Evolutionary conservation across 2,329 filamentous ascomycete species (phyloP), one percentile per base, ranked within the genome.

Genomic region (Fonsecaea pedrosoi): DNA sequence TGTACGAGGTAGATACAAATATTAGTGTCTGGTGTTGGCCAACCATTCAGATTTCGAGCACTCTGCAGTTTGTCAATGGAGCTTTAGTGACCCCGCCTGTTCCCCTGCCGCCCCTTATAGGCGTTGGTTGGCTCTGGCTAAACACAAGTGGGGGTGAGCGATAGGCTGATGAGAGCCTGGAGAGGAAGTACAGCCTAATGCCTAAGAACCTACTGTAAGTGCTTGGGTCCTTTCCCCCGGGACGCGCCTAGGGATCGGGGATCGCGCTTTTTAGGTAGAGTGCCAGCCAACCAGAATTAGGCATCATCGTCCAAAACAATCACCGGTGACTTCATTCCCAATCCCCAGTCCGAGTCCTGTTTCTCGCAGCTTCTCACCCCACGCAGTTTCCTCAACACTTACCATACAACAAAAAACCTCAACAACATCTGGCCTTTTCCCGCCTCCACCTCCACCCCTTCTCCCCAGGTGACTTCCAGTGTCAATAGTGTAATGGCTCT

Each of bases 321-420:
- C 45, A 50, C 21, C 21, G 12, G 45, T 50, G 45, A 50, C 45
- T 50, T 50, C 45, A 50, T 50, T 50, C 6, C 45, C 40, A 30
- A 30, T 25, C 18, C 45, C 45, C 45, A 50, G 45, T 30, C 45
- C 4, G 10, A 12, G 45, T 30, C 45, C 4, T 7, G 6, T 25
- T 10, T 50, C 45, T 50, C 45, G 45, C 21, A 50, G 45, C 45
- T 50, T 50, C 45, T 50, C 45, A 25, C 45, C 45, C 45, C 45
- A 50, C 45, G 45, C 21, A 50, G 45, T 25, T 50, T 50, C 9
- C 45, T 50, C 45, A 50, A 50, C 45, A 21, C 18, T 50, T 50
- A 10, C 45, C 18, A 50, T 50, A 50, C 45, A 50, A 25, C 18
- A 50, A 50, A 50, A 25, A 7, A 9, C 45, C 45, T 50, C 45